Conservation (phyloP, 371 early-diverging fungal species). For the Mucor plumbeus region DNA sequence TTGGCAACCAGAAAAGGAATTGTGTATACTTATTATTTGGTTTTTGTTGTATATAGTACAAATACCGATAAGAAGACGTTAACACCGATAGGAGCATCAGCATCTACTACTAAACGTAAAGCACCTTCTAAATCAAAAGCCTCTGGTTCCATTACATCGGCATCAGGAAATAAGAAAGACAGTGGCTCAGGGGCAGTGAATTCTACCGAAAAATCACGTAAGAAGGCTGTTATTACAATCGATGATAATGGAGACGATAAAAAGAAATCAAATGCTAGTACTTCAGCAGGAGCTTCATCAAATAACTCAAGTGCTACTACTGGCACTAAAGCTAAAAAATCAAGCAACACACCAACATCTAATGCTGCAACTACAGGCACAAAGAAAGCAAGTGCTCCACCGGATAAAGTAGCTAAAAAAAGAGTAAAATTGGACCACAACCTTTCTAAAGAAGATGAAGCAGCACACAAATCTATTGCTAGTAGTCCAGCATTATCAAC, state of each 20-base stretch:
- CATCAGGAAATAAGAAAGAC: constrained; percentile 8
- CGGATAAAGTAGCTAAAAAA: constrained; percentile 17
- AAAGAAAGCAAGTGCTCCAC: background rate
- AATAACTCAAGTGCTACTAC: background rate
- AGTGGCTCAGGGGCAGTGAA: background rate
- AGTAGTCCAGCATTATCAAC: background rate
- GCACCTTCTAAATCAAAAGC: constrained; percentile 22
- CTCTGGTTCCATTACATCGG: background rate
- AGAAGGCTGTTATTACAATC: constrained; percentile 3
- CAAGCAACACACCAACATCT: background rate
- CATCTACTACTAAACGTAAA: constrained; percentile 18
- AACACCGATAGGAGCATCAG: background rate
- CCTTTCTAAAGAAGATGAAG: background rate
- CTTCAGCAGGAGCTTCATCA: background rate
- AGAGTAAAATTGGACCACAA: constrained; percentile 10
- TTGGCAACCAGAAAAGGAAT: background rate
- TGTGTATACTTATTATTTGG: background rate
- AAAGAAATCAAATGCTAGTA: background rate
- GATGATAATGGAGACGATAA: constrained; percentile 6
- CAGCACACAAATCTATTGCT: background rate
- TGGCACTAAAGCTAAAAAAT: constrained; percentile 1
- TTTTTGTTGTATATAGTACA: background rate
- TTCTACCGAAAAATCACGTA: constrained; percentile 10
- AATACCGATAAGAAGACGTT: constrained; percentile 2
- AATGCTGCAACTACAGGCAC: background rate